Conservation (phyloP, 805 yeast species). For the Saccharomyces mikatae region DNA sequence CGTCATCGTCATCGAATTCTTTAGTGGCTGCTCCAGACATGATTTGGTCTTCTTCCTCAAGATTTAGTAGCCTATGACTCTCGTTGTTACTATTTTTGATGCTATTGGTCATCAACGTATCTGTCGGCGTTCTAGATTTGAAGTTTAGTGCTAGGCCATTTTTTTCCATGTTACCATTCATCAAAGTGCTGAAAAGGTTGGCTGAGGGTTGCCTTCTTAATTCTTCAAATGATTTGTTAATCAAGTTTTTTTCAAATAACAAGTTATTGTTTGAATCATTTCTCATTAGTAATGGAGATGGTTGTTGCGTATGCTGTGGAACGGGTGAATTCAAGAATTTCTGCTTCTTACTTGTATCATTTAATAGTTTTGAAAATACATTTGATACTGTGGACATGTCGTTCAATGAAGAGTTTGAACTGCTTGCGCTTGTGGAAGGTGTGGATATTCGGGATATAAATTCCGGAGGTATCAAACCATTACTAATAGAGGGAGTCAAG, state of each 20-base stretch:
- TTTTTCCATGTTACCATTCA: constrained; percentile 14
- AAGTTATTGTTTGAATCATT: not conserved
- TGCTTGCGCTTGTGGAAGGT: constrained; percentile 27
- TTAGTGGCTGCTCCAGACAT: constrained; percentile 18
- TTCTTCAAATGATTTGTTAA: constrained; percentile 27
- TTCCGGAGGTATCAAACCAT: constrained; percentile 31
- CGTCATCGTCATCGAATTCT: constrained; percentile 3
- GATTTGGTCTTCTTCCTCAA: constrained; percentile 27
- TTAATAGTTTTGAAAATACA: constrained; percentile 18
- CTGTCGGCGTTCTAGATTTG: constrained; percentile 2
- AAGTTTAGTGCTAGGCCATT: constrained; percentile 20
- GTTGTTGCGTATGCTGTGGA: not conserved
- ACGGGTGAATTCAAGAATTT: constrained; percentile 3
- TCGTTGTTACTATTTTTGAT: constrained; percentile 7
- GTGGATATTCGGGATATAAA: constrained; percentile 29
- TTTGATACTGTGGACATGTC: constrained; percentile 17
- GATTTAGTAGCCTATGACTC: constrained; percentile 4
- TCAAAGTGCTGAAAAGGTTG: constrained; percentile 12
- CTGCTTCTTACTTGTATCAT: not conserved
- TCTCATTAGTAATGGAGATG: not conserved
- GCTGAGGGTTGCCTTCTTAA: constrained; percentile 13
- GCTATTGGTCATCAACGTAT: not conserved
- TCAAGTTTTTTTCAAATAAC: constrained; percentile 21
- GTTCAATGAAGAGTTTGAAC: constrained; percentile 23
- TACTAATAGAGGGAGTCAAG: constrained; percentile 2